phyloP scores from a whole-genome alignment of 2,329 filamentous ascomycete genomes.

The Paecilomyces sp. region DNA sequence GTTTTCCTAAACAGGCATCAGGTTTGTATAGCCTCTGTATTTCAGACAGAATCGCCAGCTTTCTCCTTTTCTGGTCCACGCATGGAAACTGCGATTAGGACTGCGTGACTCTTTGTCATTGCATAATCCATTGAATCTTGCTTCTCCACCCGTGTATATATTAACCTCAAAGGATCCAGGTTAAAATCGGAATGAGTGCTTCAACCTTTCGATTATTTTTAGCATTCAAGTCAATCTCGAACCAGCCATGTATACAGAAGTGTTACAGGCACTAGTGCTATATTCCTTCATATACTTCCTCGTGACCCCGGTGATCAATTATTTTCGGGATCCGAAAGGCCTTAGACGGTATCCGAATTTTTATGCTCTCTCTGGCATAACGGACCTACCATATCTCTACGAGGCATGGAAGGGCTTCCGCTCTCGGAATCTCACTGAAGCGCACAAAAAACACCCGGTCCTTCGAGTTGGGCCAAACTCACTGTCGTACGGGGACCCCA shows the following conservation, averaged over 20 bases:
- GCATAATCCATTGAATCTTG: neutral
- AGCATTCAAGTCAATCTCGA: neutral
- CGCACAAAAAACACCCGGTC: conserved; percentile 14
- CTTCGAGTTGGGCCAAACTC: conserved; percentile 13
- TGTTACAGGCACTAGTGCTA: neutral
- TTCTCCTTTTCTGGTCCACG: too few species aligned
- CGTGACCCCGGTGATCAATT: neutral
- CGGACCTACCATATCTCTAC: conserved; percentile 6
- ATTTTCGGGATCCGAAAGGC: neutral
- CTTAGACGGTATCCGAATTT: neutral
- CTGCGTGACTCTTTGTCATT: neutral
- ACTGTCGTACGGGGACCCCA: conserved; percentile 9
- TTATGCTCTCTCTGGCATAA: neutral
- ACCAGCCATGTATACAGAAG: neutral
- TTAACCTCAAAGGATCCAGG: neutral
- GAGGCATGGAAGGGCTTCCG: conserved; percentile 16
- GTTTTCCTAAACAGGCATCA: too few species aligned
- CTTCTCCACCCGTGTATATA: neutral
- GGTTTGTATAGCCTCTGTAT: too few species aligned
- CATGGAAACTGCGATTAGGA: too few species aligned
- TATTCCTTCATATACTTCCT: neutral
- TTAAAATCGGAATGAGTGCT: neutral
- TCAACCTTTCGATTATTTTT: neutral
- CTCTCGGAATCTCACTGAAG: conserved; percentile 10
- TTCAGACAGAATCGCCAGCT: too few species aligned